Base-by-base conservation (phyloP, 306 rosid genomes). In the Vicia villosa region DNA sequence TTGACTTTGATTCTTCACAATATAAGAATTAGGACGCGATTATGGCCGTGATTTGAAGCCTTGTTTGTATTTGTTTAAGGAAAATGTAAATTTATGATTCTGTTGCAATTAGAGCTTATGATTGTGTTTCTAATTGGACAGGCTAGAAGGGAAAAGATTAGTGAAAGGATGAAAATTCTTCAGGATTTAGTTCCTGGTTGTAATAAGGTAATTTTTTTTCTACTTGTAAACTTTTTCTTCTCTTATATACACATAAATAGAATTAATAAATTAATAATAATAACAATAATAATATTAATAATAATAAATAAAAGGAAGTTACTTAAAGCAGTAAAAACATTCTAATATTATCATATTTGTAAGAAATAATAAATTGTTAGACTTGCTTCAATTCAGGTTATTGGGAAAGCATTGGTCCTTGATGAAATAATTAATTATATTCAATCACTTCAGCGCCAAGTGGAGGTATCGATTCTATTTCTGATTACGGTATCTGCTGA, bases 101-200 rank as follows among this genome's bases (percentile, higher is more conserved):
- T 54, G 40, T 73, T 82, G 63, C 12, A 22, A 72, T 55, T 77
- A 36, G 54, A 47, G 75, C 12, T 32, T 16, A 73, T 71, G 68
- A 19, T 28, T 49, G 9, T 32, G 62, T 19, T 56, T 76, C 77
- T 82, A 66, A 86, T 64, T 77, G 40, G 7, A 76, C 95, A 92
- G 98, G 96, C 90, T 21, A 79, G 98, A 68, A 85, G 98, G 74
- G 98, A 92, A 86, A 92, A 92, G 76, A 92, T 92, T 63, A 92
- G 96, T 52, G 95, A 92, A 71, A 80, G 98, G 80, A 92, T 89
- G 98, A 92, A 89, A 80, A 86, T 87, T 76, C 92, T 92, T 75
- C 98, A 92, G 69, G 98, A 89, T 80, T 90, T 92, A 41, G 98
- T 92, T 52, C 98, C 98, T 38, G 96, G 98, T 66, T 92, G 98